Evolutionary conservation across 768 basidiomycete genomes (phyloP).

Genomic region (Trametes gibbosa): DNA sequence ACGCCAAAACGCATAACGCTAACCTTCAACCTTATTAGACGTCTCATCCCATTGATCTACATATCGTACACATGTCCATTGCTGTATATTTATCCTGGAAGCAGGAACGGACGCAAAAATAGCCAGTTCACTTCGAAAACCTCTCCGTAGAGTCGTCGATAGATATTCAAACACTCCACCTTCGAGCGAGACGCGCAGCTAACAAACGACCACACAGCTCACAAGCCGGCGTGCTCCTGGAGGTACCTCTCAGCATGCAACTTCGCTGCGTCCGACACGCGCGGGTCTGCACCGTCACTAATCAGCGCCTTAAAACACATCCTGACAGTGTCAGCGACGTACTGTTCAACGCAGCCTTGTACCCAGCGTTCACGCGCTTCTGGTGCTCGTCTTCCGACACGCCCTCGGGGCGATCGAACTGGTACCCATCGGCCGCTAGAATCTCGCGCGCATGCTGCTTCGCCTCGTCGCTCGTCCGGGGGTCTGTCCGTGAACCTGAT

Average conservation of each 20-base stretch:
- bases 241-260: constrained; percentile 44
- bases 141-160: too few species aligned
- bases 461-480: constrained; percentile 44
- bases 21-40: constrained; percentile 10
- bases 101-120: too few species aligned
- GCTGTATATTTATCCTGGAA: too few species aligned
- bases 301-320: constrained; percentile 2
- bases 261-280: constrained; percentile 48
- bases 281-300: constrained; percentile 34
- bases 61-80: background rate
- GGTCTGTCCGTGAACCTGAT: constrained; percentile 32
- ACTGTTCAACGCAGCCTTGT: constrained; percentile 56
- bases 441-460: constrained; percentile 56
- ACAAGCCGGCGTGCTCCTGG: constrained; percentile 28
- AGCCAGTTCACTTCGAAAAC: too few species aligned
- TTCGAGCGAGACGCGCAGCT: too few species aligned
- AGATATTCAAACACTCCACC: background rate
- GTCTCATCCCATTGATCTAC: background rate
- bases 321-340: constrained; percentile 16
- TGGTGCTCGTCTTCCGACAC: constrained; percentile 39
- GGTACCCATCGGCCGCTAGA: constrained; percentile 43
- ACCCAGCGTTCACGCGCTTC: constrained; percentile 50
- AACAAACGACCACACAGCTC: background rate
- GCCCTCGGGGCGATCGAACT: constrained; percentile 29
- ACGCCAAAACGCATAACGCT: background rate